Evolutionary conservation across 345 rosid species (phyloP).

Genomic region (Aquilaria sinensis): DNA sequence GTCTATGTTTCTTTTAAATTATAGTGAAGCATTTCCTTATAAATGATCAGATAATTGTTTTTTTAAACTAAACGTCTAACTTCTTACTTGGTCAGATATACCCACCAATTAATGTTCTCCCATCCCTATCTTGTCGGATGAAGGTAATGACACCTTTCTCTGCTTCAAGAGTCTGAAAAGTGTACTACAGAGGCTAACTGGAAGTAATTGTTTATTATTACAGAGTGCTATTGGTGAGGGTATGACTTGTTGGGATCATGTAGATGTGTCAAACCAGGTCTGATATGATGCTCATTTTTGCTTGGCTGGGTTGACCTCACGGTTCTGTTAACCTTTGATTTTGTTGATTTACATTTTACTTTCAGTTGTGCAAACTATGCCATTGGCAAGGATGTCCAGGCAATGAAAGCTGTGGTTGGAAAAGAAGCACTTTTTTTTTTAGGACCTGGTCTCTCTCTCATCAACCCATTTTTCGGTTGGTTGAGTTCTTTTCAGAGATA

Average conservation of each 20-base stretch:
- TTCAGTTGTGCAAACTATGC: constrained; percentile 91
- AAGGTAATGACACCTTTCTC: constrained; percentile 38
- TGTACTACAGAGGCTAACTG: neutral
- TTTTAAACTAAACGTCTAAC: too few relatives aligned
- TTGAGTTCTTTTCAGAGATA: neutral
- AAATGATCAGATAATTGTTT: too few relatives aligned
- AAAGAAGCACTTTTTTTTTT: constrained; percentile 98
- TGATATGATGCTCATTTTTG: constrained; percentile 10
- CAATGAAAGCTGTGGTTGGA: constrained; percentile 99
- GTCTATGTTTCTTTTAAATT: too few relatives aligned
- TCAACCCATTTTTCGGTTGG: neutral
- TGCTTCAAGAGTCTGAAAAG: neutral
- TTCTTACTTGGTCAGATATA: constrained; percentile 56
- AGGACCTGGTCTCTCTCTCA: constrained; percentile 65
- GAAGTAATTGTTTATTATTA: constrained; percentile 2
- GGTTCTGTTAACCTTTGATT: too few relatives aligned
- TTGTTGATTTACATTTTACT: neutral
- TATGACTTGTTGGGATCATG: constrained; percentile 87
- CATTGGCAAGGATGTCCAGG: constrained; percentile 96
- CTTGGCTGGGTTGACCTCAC: neutral
- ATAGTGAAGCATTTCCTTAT: too few relatives aligned
- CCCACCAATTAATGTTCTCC: constrained; percentile 98
- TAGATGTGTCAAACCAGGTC: constrained; percentile 95
- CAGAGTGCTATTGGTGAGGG: constrained; percentile 99
- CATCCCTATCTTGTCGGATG: constrained; percentile 94